Evolutionary conservation across 352 stramenopile species (phyloP).

Genomic region (Hyaloperonospora arabidopsidis): DNA sequence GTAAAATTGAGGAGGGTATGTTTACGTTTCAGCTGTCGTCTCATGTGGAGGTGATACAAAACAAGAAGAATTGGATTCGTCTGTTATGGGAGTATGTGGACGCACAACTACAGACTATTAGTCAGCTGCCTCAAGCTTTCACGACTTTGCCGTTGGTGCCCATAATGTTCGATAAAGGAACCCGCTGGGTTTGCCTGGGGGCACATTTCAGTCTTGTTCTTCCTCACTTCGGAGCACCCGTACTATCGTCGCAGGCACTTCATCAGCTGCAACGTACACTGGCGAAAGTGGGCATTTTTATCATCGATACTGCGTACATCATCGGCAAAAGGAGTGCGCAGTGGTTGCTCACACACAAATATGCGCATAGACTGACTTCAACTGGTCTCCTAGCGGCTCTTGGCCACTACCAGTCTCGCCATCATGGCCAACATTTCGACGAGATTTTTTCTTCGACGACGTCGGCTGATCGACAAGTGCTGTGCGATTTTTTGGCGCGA

Average conservation of each 20-base stretch:
- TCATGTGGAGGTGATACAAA: constrained; percentile 4
- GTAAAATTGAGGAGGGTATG: constrained; percentile 18
- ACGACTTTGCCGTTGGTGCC: constrained; percentile 43
- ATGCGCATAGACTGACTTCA: constrained; percentile 40
- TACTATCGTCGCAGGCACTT: constrained; percentile 9
- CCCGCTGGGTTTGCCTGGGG: constrained; percentile 31
- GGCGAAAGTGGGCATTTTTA: constrained; percentile 34
- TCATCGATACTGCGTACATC: constrained; percentile 38
- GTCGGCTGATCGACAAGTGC: constrained; percentile 18
- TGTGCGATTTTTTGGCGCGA: constrained; percentile 40
- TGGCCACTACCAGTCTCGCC: constrained; percentile 26
- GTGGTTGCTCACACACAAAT: constrained; percentile 37
- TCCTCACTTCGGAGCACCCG: constrained; percentile 12
- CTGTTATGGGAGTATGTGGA: constrained; percentile 51
- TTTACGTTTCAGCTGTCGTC: constrained; percentile 22
- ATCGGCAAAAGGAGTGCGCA: constrained; percentile 31
- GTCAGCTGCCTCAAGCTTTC: constrained; percentile 22
- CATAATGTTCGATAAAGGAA: constrained; percentile 18
- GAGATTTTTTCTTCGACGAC: constrained; percentile 30
- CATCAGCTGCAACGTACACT: constrained; percentile 26
- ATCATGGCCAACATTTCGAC: constrained; percentile 31
- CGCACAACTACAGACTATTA: constrained; percentile 22
- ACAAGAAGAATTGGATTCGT: constrained; percentile 37
- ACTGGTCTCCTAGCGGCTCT: constrained; percentile 38
- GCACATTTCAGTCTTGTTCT: constrained; percentile 33